Percentiles rank a stretch among this genome's conserved stretches.
phyloP scores from a whole-genome alignment of 2,329 filamentous ascomycete species.

The Colletotrichum tropicale region DNA sequence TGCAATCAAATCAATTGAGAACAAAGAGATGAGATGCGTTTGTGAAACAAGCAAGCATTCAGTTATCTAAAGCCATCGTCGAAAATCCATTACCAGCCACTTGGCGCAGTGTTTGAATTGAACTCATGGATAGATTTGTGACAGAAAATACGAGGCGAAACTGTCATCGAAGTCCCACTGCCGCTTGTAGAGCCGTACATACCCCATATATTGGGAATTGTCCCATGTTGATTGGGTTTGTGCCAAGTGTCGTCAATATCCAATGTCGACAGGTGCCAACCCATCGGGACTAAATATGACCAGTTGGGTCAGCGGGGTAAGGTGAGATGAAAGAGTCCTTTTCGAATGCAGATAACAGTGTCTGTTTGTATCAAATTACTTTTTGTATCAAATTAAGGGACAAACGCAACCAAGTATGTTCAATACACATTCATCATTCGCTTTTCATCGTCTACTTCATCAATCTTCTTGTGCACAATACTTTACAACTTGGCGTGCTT shows the following conservation, averaged over 20 bases:
- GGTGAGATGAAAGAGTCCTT: background rate
- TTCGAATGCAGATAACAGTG: no score
- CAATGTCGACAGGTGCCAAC: background rate
- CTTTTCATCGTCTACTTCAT: background rate
- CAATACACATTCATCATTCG: background rate
- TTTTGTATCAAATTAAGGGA: background rate
- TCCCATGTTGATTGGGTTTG: background rate
- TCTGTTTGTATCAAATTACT: background rate
- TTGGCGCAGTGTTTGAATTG: background rate
- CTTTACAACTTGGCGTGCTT: slow-evolving; percentile 19
- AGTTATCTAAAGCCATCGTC: background rate
- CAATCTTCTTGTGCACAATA: background rate
- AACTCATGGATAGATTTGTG: background rate
- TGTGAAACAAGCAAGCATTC: background rate
- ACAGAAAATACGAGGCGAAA: background rate
- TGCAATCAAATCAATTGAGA: background rate
- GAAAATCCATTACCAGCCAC: background rate
- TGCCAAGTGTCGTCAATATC: background rate
- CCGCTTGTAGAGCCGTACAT: background rate
- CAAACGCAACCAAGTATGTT: background rate
- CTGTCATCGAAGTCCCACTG: accelerated
- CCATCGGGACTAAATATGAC: background rate
- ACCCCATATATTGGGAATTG: accelerated
- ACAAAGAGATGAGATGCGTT: background rate
- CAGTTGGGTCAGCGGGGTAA: accelerated